Evolutionary conservation across 345 rosid species (phyloP).

Genomic region (Rhodomyrtus tomentosa): DNA sequence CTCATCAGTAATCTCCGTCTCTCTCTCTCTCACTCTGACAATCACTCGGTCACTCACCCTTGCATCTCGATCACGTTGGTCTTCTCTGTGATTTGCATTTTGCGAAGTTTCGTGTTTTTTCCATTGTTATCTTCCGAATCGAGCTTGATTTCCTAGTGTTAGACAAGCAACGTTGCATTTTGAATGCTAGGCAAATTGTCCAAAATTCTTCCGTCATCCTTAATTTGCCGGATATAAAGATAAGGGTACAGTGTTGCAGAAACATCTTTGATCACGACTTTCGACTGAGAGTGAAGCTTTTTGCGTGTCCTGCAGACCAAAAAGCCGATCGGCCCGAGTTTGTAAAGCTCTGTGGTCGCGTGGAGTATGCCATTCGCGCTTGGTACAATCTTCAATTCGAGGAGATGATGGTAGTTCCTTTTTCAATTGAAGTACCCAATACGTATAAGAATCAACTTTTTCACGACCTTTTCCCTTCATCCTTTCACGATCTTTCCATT

Average conservation of each 20-base stretch:
- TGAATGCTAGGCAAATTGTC: not conserved
- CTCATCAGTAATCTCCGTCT: conserved; percentile 22
- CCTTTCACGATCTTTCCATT: not conserved
- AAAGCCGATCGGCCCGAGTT: conserved; percentile 36
- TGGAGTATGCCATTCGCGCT: conserved; percentile 58
- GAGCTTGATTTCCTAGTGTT: not conserved
- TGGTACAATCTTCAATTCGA: conserved; percentile 70
- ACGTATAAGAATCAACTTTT: not conserved
- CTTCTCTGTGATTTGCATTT: not conserved
- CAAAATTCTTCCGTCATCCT: not conserved
- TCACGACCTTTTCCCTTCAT: not conserved
- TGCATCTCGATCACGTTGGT: not conserved
- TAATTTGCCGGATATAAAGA: not conserved
- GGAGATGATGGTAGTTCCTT: conserved; percentile 41
- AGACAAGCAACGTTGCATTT: not conserved
- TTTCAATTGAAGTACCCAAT: not conserved
- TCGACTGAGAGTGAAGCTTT: not conserved
- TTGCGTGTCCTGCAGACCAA: conserved; percentile 11
- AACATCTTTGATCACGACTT: not conserved
- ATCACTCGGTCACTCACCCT: not conserved
- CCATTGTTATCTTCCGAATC: not conserved
- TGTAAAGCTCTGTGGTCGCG: conserved; percentile 45
- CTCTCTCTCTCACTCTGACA: not conserved
- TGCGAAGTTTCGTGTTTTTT: not conserved
- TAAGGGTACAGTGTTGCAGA: not conserved